Evolutionary conservation across 208 protist genomes (phyloP), one percentile per base, ranked within the genome.

Genomic region (Phytomonas serpens): DNA sequence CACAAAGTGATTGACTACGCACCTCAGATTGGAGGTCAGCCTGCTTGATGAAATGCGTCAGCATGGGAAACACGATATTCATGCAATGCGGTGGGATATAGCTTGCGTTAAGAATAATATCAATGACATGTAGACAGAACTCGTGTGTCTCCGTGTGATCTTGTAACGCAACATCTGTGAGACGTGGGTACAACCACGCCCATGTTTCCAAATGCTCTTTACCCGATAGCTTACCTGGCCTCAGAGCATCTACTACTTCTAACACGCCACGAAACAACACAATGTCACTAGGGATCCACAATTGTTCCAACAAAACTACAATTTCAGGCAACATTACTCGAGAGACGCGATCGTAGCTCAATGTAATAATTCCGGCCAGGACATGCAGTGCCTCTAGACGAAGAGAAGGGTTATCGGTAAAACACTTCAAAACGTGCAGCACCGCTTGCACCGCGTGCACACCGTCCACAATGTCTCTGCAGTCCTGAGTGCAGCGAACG

Each of bases 1-100:
- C 92, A 77, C 89, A 94, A 29, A 94, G 74, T 6, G 92, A 90
- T 65, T 93, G 88, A 27, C 84, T 82, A 72, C 89, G 89, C 64
- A 97, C 87, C 70, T 94, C 89, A 19, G 86, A 81, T 32, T 94
- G 82, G 83, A 95, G 92, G 40, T 94, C 92, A 23, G 84, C 78
- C 76, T 93, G 87, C 71, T 93, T 86, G 14, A 93, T 74, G 65
- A 95, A 93, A 32, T 92, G 88, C 64, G 87, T 87, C 27, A 97
- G 87, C 81, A 94, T 87, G 10, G 89, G 87, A 67, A 94, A 91
- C 3, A 94, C 82, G 61, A 95, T 74, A 27, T 89, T 84, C 72
- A 97, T 92, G 76, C 88, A 94, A 77, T 97, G 92, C 14, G 89
- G 85, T 23, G 92, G 92, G 80, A 94, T 94, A 78, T 88, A 97